Evolutionary conservation across 2,329 filamentous ascomycete genomes (phyloP), one percentile per base, ranked within the genome.

Genomic region (Boeremia lycopersici): DNA sequence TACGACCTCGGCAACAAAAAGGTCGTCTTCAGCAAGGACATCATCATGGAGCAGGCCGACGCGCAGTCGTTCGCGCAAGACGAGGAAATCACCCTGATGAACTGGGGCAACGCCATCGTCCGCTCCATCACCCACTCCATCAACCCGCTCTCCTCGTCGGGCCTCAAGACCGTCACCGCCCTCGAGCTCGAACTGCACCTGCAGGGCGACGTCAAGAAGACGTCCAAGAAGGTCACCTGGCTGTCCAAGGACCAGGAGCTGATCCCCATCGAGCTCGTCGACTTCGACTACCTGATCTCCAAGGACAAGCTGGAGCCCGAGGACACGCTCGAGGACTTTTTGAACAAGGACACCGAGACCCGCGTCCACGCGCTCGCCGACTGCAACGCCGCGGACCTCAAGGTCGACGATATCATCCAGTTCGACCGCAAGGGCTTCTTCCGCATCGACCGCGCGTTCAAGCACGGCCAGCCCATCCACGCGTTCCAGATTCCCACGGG

Each of bases 171-270:
- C 42, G 86, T 96, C 67, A 88, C 86, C 11, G 80, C 78, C 31
- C 82, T 96, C 34, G 89, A 89, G 53, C 81, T 95, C 48, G 91
- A 96, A 77, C 85, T 97, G n/a, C 89, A 98, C 76, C 85, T 97
- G 44, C 86, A 89, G 67, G 93, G 93, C 51, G 93, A 98, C 74
- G 90, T 98, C 76, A 96, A 96, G 82, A 89, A 90, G 71, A 98
- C 93, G 0, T 87, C 91, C 70, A 97, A 97, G 86, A 98, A 98
- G 82, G 86, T 98, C 33, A 97, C 93, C 1, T 98, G 93, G 93
- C 80, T 98, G 42, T 88, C 91, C 1, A 84, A 83, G 0, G 85
- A 90, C 63, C 89, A 93, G 78, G 84, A 89, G 54, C 83, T 96
- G 0, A 82, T 96, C 12, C 86, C 88, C 7, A 87, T 95, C 19